Percentiles rank a stretch among this genome's conserved stretches.
Conservation (phyloP, 2,329 filamentous ascomycete genomes). For the Cladosporium phlei region DNA sequence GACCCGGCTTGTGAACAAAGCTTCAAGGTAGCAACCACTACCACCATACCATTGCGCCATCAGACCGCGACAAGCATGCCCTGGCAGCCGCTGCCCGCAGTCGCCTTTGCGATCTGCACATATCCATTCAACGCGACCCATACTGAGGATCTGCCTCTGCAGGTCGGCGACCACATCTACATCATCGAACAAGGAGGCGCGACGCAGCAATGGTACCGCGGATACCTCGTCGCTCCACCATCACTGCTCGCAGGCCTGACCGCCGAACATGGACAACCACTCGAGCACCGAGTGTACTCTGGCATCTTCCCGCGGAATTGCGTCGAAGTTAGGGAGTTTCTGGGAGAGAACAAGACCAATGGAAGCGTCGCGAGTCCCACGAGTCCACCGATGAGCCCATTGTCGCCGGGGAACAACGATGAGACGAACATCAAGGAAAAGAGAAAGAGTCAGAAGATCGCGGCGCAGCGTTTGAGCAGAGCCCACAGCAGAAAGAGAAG, state of each 20-base stretch:
- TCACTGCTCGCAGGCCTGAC: slow-evolving; percentile 89
- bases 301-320: slow-evolving; percentile 94
- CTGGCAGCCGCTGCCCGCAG: slow-evolving; percentile 94
- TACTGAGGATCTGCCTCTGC: slow-evolving; percentile 86
- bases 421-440: slow-evolving; percentile 17
- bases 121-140: slow-evolving; percentile 86
- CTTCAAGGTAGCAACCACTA: too few relatives aligned
- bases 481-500: slow-evolving; percentile 28
- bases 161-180: slow-evolving; percentile 97
- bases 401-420: slow-evolving; percentile 12
- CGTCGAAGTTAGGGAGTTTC: slow-evolving; percentile 87
- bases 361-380: slow-evolving; percentile 1
- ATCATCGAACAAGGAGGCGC: slow-evolving; percentile 90
- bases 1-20: too few relatives aligned
- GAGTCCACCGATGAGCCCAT: background rate
- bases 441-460: slow-evolving; percentile 28
- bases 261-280: slow-evolving; percentile 82
- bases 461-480: slow-evolving; percentile 26
- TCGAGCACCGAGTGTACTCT: slow-evolving; percentile 95
- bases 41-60: background rate
- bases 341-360: slow-evolving; percentile 63
- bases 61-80: slow-evolving; percentile 59
- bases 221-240: slow-evolving; percentile 90
- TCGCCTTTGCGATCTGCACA: slow-evolving; percentile 95
- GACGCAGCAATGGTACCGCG: slow-evolving; percentile 86